Evolutionary conservation across 768 basidiomycete species (phyloP), one percentile per base, ranked within the genome.

Genomic region (Russula lepida): DNA sequence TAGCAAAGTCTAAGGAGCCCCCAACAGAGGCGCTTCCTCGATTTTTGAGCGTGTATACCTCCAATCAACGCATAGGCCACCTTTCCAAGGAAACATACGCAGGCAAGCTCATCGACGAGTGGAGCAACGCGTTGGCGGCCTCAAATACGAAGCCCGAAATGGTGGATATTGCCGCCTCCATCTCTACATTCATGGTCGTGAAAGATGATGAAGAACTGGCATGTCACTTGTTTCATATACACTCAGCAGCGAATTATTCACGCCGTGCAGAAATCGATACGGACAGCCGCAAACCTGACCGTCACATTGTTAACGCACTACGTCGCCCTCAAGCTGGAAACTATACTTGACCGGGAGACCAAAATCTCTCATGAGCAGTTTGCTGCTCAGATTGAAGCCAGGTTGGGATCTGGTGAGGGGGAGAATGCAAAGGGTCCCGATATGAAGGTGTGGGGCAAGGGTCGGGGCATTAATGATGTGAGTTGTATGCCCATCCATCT

Each of bases 121-220:
- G 94, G 94, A 85, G 85, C 62, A 80, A 80, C 53, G 78, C 81
- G 19, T 69, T 92, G 21, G 74, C 77, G 5, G 80, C 76, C 17
- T 75, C 83, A 13, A 71, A 75, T 6, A 78, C 74, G 6, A 85
- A 85, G 67, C 84, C 92, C 6, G 88, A 93, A 67, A 70, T 85
- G 35, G 77, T 90, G 23, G 97, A 98, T 69, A 88, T 94, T 71
- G 78, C 84, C 0, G 75, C 83, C 2, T 84, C 88, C 0, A 75
- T 97, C 17, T 89, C 93, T 0, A 75, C 85, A 1, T 77, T 91
- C 53, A 84, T 98, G 79, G 85, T 88, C 0, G 82, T 86, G 27
- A 98, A 98, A 72, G 95, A 98, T 68, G 84, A 85, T 27, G 92
- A 97, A 44, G 97, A 98, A 69, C 71, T 95, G 56, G 95, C 93